Base-by-base conservation (phyloP, 2,329 filamentous ascomycete species). In the Verticillium klebahnii region DNA sequence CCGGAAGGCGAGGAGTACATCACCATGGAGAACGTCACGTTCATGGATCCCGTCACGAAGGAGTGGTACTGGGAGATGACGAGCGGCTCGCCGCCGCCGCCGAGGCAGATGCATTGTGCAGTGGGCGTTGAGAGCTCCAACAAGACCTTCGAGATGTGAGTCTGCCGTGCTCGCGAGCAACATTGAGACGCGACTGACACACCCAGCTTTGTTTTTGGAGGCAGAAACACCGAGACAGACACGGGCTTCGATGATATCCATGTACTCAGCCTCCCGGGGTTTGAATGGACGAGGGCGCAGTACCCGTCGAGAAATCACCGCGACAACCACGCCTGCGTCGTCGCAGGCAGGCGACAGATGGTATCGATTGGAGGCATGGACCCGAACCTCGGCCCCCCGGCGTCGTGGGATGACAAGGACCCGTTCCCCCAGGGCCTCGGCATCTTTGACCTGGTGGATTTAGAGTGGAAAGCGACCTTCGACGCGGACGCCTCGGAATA, bases 281-380 rank as follows among this genome's bases (percentile, higher is more conserved):
- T 78, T 61, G 61, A 69, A 23, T 77, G 75, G 65, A 73, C 74
- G 62, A 67, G 72, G 63, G 70, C 69, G 39, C 59, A 68, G 3
- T 61, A 62, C 34, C 34, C 65, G 5, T 67, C 68, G 0, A 39
- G 8, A 9, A 69, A 68, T 2, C 66, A 65, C 12, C 71, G 72
- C 5, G 67, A 69, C 15, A 69, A 73, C 40, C 74, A 76, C 34
- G 66, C 68, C 5, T 79, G 77, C 63, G 69, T 69, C 5, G 65
- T 76, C 4, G 69, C 77, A 19, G 75, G 74, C 6, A 64, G 66
- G n/a, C 66, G 76, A 25, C 76, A 79, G 62, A 74, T 80, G 76
- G 59, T 80, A 1, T 72, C 72, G 25, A 65, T 75, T 12, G 77
- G 77, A 23, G 78, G 78, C 6, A 65, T 67, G 9, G 34, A 36